Evolutionary conservation across 352 stramenopile species (phyloP).

Genomic region (Pythium aquatile): DNA sequence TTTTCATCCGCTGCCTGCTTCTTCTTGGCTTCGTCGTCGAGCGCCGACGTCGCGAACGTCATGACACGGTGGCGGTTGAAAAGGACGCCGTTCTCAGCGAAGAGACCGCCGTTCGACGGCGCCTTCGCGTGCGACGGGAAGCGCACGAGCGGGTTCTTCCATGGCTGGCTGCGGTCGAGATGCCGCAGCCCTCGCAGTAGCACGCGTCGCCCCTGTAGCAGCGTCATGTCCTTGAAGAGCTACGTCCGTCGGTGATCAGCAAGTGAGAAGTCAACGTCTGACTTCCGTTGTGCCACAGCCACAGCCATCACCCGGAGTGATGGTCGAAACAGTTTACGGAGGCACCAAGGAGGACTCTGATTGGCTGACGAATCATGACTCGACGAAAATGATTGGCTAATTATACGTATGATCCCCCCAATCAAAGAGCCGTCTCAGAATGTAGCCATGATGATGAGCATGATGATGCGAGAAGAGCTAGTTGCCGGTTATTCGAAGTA

Average conservation of each 20-base stretch:
- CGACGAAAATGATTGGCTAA: background rate
- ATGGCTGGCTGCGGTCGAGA: constrained; percentile 28
- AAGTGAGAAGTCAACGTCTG: background rate
- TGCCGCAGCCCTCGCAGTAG: constrained; percentile 28
- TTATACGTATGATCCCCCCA: background rate
- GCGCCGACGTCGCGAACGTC: constrained; percentile 24
- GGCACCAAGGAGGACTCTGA: background rate
- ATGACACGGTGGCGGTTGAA: constrained; percentile 14
- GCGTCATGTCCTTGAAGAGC: constrained; percentile 12
- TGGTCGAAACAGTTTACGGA: background rate
- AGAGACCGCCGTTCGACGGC: background rate
- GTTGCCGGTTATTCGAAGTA: background rate
- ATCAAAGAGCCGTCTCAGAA: background rate
- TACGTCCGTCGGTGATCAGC: constrained; percentile 3
- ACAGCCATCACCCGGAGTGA: background rate
- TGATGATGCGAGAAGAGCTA: background rate
- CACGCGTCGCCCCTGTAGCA: constrained; percentile 24
- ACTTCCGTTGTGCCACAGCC: constrained; percentile 1
- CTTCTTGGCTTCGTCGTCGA: constrained; percentile 25
- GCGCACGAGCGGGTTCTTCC: constrained; percentile 19
- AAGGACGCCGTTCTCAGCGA: background rate
- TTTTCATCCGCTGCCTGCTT: constrained; percentile 18
- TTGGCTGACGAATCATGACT: background rate
- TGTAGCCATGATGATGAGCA: background rate
- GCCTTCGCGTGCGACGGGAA: background rate